These are phyloP conservation scores for Volvox reticuliferus DNA, from an alignment of 139 green algal species.

Conservation along the genomic window DNA sequence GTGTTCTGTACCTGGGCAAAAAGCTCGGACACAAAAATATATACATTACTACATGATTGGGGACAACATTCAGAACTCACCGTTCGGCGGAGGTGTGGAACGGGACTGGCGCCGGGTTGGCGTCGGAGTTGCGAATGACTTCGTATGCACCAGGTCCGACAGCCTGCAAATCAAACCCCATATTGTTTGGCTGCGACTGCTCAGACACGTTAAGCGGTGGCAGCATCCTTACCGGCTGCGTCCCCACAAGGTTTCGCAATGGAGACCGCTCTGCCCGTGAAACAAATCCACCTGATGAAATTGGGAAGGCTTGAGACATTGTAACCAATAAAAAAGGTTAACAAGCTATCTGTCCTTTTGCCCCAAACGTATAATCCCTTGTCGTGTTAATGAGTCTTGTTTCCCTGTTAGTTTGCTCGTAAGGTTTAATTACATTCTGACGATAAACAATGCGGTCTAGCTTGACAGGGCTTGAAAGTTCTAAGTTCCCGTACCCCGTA, in stretches of 20 bases:
- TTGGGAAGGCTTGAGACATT: constrained; percentile 26
- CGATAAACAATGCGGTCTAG: too few relatives aligned
- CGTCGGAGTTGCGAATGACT: not conserved
- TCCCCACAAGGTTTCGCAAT: not conserved
- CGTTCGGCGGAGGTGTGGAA: constrained; percentile 21
- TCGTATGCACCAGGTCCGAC: constrained; percentile 36
- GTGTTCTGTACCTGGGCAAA: too few relatives aligned
- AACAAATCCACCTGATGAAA: constrained; percentile 22
- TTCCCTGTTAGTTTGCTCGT: too few relatives aligned
- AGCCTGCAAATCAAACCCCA: not conserved
- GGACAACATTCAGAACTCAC: not conserved
- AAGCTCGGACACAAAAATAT: too few relatives aligned
- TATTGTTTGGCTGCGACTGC: not conserved
- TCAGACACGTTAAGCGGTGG: not conserved
- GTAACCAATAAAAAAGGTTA: not conserved
- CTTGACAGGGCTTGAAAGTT: too few relatives aligned
- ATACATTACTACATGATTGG: too few relatives aligned
- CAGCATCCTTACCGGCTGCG: not conserved
- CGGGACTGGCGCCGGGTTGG: constrained; percentile 24
- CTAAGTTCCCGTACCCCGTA: too few relatives aligned
- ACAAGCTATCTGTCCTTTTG: too few relatives aligned
- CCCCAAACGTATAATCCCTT: too few relatives aligned
- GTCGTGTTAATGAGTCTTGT: too few relatives aligned
- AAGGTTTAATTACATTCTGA: too few relatives aligned
- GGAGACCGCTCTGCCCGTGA: constrained; percentile 16